Evolutionary conservation across 176 grass and related monocot genomes (phyloP).

Genomic region (Aechmea fasciata): DNA sequence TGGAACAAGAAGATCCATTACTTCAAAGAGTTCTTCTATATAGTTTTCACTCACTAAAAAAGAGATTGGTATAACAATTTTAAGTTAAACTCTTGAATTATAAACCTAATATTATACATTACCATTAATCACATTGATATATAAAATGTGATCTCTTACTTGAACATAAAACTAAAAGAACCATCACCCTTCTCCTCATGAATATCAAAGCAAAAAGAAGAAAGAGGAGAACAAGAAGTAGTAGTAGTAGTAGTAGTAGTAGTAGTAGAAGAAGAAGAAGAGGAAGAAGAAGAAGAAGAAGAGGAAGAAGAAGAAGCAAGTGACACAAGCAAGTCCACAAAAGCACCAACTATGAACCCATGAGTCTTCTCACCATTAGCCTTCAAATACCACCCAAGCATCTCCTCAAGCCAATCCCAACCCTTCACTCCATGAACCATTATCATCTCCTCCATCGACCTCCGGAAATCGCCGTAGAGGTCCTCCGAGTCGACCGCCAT

Average conservation of each 20-base stretch:
- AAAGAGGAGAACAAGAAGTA: slow-evolving; percentile 23
- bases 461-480: slow-evolving; percentile 61
- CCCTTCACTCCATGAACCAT: slow-evolving; percentile 38
- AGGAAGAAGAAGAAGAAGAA: slow-evolving; percentile 7
- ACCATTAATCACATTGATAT: background rate
- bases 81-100: no score
- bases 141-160: background rate
- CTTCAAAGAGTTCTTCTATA: no score
- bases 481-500: slow-evolving; percentile 53
- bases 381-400: slow-evolving; percentile 73
- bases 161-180: slow-evolving; percentile 5
- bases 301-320: slow-evolving; percentile 28
- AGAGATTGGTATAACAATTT: no score
- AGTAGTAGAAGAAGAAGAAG: slow-evolving; percentile 7
- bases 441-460: slow-evolving; percentile 89
- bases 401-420: slow-evolving; percentile 82
- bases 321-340: slow-evolving; percentile 54
- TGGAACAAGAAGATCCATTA: no score
- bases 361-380: slow-evolving; percentile 68
- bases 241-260: slow-evolving; percentile 7
- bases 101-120: background rate
- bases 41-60: no score
- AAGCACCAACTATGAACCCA: slow-evolving; percentile 61
- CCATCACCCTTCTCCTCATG: background rate
- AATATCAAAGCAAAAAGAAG: slow-evolving; percentile 16